Conservation (phyloP, 805 yeast species). For the Starmerella etchellsii region DNA sequence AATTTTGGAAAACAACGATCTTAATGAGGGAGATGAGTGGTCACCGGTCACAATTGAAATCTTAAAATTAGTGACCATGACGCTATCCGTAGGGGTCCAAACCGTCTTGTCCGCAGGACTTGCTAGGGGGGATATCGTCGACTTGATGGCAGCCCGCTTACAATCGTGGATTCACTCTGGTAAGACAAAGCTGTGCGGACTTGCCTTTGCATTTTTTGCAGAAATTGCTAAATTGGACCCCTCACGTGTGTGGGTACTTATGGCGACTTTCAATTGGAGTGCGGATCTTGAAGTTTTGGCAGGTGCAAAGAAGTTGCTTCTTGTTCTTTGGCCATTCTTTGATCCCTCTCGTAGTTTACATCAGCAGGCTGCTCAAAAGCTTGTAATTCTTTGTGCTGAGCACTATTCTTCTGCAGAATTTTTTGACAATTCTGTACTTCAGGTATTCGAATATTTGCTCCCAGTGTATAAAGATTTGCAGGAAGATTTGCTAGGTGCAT, state of each 20-base stretch:
- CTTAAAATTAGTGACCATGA: conserved; percentile 37
- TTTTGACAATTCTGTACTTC: conserved; percentile 4
- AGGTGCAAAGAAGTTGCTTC: conserved; percentile 6
- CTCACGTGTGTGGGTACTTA: conserved; percentile 64
- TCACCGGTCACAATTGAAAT: conserved; percentile 37
- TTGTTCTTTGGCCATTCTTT: conserved; percentile 10
- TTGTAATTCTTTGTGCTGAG: conserved; percentile 5
- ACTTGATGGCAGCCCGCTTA: conserved; percentile 49
- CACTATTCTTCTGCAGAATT: conserved; percentile 3
- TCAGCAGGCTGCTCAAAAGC: conserved; percentile 1
- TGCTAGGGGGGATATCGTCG: conserved; percentile 47
- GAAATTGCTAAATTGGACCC: conserved; percentile 40
- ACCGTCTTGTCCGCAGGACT: conserved; percentile 32
- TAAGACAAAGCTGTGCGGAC: conserved; percentile 1
- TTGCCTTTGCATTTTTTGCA: conserved; percentile 35
- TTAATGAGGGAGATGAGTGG: conserved; percentile 17
- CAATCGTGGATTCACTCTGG: conserved; percentile 34
- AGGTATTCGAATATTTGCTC: conserved; percentile 27
- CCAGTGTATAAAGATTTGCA: conserved; percentile 26
- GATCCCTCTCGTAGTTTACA: conserved; percentile 6
- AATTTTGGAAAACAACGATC: conserved; percentile 47
- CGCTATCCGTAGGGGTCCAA: conserved; percentile 31
- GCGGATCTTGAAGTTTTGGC: neutral
- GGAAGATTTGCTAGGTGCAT: conserved; percentile 21
- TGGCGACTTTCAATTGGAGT: conserved; percentile 29